Base-by-base conservation (phyloP, 805 yeast species). In the Suhomyces xylopsoci region DNA sequence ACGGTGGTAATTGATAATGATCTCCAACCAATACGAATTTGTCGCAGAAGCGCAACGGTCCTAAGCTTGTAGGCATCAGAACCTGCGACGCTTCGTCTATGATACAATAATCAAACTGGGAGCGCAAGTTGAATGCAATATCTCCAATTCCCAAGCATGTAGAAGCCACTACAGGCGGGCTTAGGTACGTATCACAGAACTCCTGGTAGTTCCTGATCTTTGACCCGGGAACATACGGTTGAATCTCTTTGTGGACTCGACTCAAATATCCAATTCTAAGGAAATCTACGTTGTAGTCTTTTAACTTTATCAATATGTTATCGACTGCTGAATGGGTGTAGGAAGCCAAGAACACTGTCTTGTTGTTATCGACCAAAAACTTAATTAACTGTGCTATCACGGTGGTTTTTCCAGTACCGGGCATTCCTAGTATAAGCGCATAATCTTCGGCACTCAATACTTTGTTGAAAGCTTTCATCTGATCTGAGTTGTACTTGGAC, bases 301-400 rank as follows among this genome's bases (percentile, higher is more conserved):
- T 65, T n/a, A 94, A 67, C 65, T 94, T 94, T 42, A 89, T 69
- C 49, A 93, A 70, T 49, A 94, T 90, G 60, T 94, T 94, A 65
- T 94, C 99, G 5, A 94, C 97, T 0, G 99, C 98, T 0, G 97
- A 88, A 65, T 94, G 96, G 0, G 99, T 94, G 63, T 89, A 91
- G 0, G 97, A 88, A 0, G 97, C 82, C 47, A 94, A 69, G 22
- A 94, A 71, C 1, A 94, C 86, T 0, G 87, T 76, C 62, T 88
- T 88, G 1, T 82, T 83, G 46, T 78, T 77, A 1, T 70, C 68
- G 3, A 85, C 86, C 26, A 94, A 65, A 41, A 80, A 72, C 52
- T 80, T 77, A 43, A 92, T 85, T 15, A 94, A 62, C 45, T 85
- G 84, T 0, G 96, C 87, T 50, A 94, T 91, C 0, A 92, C 88